Base-by-base conservation (phyloP, 148 eudicot genomes). In the Diospyros kaki region DNA sequence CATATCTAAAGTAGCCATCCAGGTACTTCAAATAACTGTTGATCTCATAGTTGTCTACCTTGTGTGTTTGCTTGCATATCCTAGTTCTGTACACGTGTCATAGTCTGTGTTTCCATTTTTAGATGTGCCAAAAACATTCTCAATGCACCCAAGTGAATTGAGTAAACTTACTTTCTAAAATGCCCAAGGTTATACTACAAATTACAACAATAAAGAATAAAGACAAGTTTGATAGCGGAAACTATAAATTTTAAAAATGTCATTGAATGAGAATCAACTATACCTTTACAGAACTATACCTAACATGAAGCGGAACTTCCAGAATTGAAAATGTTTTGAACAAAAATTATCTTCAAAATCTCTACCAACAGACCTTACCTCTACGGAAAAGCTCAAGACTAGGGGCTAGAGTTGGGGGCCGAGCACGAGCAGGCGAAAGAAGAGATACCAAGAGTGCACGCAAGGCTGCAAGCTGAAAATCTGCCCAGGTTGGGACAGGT, bases 401-500 rank as follows among this genome's bases (percentile, higher is more conserved):
- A 70, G 77, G 89, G 52, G 89, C 80, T 46, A 94, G 88, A 85
- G 82, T 76, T 15, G 93, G 88, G 15, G 97, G 92, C 58, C 96
- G 91, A 72, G 76, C 72, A 77, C 82, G 89, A 48, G 91, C 76
- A 51, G 93, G 92, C 11, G 96, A 90, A 75, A 90, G 85, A 79
- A 94, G 93, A 81, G 97, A 94, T 72, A 92, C 92, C 83, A 89
- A 77, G 73, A 92, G 84, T 76, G 98, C 93, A 83, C 73, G 89
- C 68, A 94, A 83, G 58, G 98, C 87, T 69, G 89, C 97, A 80
- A 89, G 86, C 81, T 90, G 95, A 73, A 86, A 87, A 75, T 89
- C 93, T 68, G 87, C 83, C 87, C 88, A 90, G 64, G 72, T 78
- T 43, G 80, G 48, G 52, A 67, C 74, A 18, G 68, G 62, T 70